phyloP scores from a whole-genome alignment of 257 asterid genomes.

The Lithospermum erythrorhizon region DNA sequence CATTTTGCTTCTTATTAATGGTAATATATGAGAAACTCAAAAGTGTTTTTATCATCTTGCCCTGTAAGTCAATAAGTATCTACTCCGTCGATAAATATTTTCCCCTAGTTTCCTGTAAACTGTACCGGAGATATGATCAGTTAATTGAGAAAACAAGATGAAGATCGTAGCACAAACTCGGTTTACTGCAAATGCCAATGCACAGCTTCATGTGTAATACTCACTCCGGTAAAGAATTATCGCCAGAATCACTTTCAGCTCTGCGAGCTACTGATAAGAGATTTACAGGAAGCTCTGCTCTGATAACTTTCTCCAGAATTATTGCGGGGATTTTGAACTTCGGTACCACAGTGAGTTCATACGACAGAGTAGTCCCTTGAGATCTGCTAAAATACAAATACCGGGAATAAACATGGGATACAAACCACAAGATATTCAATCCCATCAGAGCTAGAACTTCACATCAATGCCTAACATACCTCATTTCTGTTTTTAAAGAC shows the following conservation, averaged over 20 bases:
- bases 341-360: slow-evolving; percentile 87
- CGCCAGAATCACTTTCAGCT: slow-evolving; percentile 62
- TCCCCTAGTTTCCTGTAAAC: too few species aligned
- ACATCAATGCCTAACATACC: slow-evolving; percentile 26
- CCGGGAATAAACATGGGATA: too few species aligned
- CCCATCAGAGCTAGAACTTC: neutral
- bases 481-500: slow-evolving; percentile 56
- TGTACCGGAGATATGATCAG: too few species aligned
- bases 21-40: too few species aligned
- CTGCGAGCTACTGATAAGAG: slow-evolving; percentile 74
- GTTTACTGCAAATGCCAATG: neutral
- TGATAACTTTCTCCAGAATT: slow-evolving; percentile 77
- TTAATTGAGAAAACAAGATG: neutral
- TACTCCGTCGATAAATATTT: neutral
- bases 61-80: neutral
- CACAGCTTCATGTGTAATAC: neutral
- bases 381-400: slow-evolving; percentile 28
- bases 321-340: slow-evolving; percentile 88
- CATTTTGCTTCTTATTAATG: too few species aligned
- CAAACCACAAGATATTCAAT: neutral
- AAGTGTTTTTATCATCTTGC: neutral
- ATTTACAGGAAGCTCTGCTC: slow-evolving; percentile 91
- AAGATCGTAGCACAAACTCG: neutral
- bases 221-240: slow-evolving; percentile 4
- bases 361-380: slow-evolving; percentile 41